Conservation (phyloP, 352 stramenopile species). For the Globisporangium irregulare region DNA sequence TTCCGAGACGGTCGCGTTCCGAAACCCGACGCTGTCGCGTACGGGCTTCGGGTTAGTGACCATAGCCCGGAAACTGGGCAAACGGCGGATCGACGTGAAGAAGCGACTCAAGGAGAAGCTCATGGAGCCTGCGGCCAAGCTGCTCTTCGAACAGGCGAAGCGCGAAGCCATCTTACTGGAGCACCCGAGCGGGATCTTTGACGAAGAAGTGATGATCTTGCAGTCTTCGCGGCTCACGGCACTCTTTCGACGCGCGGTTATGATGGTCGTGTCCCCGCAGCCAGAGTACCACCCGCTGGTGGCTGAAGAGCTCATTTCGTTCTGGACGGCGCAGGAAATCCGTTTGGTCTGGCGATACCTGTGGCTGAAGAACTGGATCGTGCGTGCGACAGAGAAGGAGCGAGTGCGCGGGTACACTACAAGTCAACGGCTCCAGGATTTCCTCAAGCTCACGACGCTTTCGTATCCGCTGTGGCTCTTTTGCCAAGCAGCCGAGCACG, state of each 20-base stretch:
- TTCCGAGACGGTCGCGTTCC: slow-evolving; percentile 56
- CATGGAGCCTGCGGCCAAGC: slow-evolving; percentile 51
- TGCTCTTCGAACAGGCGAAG: slow-evolving; percentile 58
- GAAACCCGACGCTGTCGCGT: slow-evolving; percentile 54
- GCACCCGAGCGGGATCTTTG: slow-evolving; percentile 52
- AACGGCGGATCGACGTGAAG: slow-evolving; percentile 77
- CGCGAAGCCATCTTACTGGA: slow-evolving; percentile 35
- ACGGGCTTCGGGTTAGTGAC: slow-evolving; percentile 59
- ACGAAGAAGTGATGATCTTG: slow-evolving; percentile 66
- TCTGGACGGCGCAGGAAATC: slow-evolving; percentile 71
- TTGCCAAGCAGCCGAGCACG: slow-evolving; percentile 69
- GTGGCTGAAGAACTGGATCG: slow-evolving; percentile 86
- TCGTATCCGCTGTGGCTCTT: slow-evolving; percentile 71
- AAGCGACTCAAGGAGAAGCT: slow-evolving; percentile 73
- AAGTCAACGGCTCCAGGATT: slow-evolving; percentile 64
- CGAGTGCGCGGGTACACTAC: slow-evolving; percentile 59
- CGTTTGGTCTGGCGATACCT: slow-evolving; percentile 79
- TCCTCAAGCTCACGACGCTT: slow-evolving; percentile 65
- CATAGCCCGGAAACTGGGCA: slow-evolving; percentile 60
- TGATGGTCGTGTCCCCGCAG: slow-evolving; percentile 75
- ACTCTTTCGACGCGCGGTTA: slow-evolving; percentile 72
- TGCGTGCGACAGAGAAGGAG: slow-evolving; percentile 69
- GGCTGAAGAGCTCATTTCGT: slow-evolving; percentile 80
- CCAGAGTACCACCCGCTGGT: slow-evolving; percentile 77
- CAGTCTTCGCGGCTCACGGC: slow-evolving; percentile 55